Conservation (phyloP, 2,329 filamentous ascomycete genomes). For the Microdochium paspali region DNA sequence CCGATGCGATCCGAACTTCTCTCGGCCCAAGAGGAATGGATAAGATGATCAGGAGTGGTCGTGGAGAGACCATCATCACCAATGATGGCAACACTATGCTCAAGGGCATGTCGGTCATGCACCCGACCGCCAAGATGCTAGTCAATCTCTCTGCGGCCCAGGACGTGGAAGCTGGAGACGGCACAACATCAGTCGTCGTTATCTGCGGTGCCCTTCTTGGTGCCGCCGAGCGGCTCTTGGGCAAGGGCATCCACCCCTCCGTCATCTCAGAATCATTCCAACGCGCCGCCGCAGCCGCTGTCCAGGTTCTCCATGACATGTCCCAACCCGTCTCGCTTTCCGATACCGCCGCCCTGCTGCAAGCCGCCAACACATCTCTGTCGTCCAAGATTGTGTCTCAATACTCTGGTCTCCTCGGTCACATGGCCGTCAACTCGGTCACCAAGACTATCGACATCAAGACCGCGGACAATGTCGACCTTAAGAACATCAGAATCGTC, state of each 20-base stretch:
- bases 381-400: conserved; percentile 98
- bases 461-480: conserved; percentile 91
- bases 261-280: conserved; percentile 98
- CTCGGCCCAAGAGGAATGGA: conserved; percentile 96
- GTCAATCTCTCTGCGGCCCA: conserved; percentile 95
- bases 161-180: conserved; percentile 96
- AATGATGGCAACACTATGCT: conserved; percentile 99
- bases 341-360: conserved; percentile 83
- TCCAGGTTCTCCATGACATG: conserved; percentile 88
- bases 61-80: conserved; percentile 96
- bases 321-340: conserved; percentile 83
- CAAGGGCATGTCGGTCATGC: conserved; percentile 98
- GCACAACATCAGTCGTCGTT: conserved; percentile 95
- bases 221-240: conserved; percentile 82
- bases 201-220: conserved; percentile 92
- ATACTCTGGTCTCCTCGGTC: conserved; percentile 88
- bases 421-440: conserved; percentile 96
- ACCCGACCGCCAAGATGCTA: conserved; percentile 98
- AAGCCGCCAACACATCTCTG: conserved; percentile 92
- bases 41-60: conserved; percentile 98
- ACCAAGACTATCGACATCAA: conserved; percentile 92
- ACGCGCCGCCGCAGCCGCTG: conserved; percentile 79
- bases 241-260: conserved; percentile 93
- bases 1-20: conserved; percentile 95
- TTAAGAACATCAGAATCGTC: conserved; percentile 92